Percentiles rank a stretch among this genome's conserved stretches.
These are phyloP conservation scores for Hygrocybe punicea DNA, from an alignment of 768 basidiomycete genomes.

Conservation along the genomic window DNA sequence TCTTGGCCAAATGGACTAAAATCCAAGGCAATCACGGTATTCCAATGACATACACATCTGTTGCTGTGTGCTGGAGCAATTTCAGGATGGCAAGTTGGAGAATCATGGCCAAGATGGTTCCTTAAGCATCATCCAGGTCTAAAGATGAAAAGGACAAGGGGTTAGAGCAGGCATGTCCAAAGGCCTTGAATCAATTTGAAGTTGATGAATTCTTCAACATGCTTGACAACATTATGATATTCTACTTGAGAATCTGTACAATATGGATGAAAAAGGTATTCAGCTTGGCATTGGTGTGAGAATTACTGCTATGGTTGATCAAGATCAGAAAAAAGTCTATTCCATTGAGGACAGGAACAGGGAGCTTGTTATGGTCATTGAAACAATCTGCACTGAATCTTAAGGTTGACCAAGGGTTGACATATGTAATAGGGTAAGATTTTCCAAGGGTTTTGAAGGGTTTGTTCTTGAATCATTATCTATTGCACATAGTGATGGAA, in stretches of 20 bases:
- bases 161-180: constrained; percentile 26
- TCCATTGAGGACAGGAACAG: constrained; percentile 24
- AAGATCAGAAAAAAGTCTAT: constrained; percentile 13
- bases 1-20: no score
- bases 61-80: no score
- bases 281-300: constrained; percentile 19
- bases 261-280: constrained; percentile 30
- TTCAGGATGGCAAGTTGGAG: no score
- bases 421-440: no score
- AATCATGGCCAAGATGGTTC: no score
- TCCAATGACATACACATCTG: no score
- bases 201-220: constrained; percentile 19
- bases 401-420: no score
- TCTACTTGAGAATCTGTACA: constrained; percentile 26
- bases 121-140: no score
- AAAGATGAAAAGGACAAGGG: constrained; percentile 1
- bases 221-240: constrained; percentile 15
- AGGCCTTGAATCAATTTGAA: constrained; percentile 13
- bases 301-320: constrained; percentile 14
- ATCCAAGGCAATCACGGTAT: no score
- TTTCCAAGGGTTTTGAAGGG: no score
- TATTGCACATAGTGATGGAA: no score
- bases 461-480: no score
- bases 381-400: constrained; percentile 41
- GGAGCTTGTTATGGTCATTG: constrained; percentile 47